phyloP scores from a whole-genome alignment of 257 asterid genomes.

The Penstemon barbatus region DNA sequence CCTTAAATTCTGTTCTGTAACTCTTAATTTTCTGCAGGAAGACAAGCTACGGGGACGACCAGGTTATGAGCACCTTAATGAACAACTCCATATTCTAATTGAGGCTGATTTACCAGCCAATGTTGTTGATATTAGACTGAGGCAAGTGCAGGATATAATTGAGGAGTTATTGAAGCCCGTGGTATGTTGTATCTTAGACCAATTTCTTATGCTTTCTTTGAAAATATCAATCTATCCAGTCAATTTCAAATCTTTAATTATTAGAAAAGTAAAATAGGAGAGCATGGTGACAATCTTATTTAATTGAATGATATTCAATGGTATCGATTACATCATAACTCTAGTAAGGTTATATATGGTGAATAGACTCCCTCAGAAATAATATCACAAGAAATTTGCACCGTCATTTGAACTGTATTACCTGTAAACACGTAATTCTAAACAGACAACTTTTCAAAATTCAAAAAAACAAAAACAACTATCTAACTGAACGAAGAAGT shows the following conservation, averaged over 20 bases:
- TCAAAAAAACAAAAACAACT: too few relatives aligned
- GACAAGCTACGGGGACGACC: constrained; percentile 89
- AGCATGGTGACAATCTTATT: background rate
- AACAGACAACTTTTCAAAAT: too few relatives aligned
- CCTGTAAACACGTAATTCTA: too few relatives aligned
- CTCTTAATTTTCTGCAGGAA: constrained; percentile 56
- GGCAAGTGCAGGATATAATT: constrained; percentile 88
- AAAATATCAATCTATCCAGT: background rate
- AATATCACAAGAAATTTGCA: too few relatives aligned
- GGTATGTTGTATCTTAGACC: constrained; percentile 45
- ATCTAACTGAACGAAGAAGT: too few relatives aligned
- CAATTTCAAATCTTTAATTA: background rate
- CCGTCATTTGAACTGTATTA: too few relatives aligned
- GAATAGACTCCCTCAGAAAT: too few relatives aligned
- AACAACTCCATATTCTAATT: constrained; percentile 80
- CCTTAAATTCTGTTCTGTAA: background rate
- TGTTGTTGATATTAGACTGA: constrained; percentile 68
- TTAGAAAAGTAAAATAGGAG: background rate
- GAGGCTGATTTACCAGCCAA: constrained; percentile 95
- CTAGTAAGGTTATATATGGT: too few relatives aligned
- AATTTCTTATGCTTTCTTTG: constrained; percentile 13
- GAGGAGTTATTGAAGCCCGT: constrained; percentile 93
- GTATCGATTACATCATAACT: too few relatives aligned
- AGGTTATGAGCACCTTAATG: constrained; percentile 93
- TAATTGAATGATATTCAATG: too few relatives aligned